Conservation (phyloP, 164 flowering plant genomes). For the Annona cherimola region DNA sequence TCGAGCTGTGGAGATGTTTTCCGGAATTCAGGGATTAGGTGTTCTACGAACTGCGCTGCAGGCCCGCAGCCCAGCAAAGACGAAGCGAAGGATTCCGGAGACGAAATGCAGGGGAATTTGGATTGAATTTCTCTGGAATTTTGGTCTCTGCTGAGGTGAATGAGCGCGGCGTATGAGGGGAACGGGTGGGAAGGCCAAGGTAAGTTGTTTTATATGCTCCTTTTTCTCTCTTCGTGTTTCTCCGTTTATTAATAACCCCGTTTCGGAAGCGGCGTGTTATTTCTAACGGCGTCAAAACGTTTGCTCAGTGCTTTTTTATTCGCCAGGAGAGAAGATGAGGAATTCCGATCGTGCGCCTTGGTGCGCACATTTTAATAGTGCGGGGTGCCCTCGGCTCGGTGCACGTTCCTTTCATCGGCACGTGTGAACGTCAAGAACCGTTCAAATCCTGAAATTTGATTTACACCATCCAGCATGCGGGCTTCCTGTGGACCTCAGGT, state of each 20-base stretch:
- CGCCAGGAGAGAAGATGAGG: conserved; percentile 3
- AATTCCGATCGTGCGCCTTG: not conserved
- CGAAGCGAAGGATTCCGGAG: not conserved
- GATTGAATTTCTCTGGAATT: not conserved
- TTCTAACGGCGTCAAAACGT: not conserved
- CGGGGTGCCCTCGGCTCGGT: not conserved
- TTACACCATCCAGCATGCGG: not conserved
- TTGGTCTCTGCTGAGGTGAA: not conserved
- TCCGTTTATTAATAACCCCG: not conserved
- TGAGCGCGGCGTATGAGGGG: not conserved
- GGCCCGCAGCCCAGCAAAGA: not conserved
- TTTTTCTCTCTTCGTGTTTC: not conserved
- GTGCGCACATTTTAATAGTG: not conserved
- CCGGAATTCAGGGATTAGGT: not conserved
- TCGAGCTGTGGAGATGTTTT: not conserved
- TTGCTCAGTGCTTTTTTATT: not conserved
- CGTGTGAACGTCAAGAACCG: no score
- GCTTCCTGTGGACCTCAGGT: not conserved
- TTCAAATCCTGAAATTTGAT: not conserved
- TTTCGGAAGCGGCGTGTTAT: not conserved
- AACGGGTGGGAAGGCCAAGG: conserved; percentile 7
- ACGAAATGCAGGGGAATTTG: not conserved
- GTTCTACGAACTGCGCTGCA: not conserved
- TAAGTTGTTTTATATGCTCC: not conserved
- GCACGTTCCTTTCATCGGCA: not conserved